These are phyloP conservation scores for Euphrasia arctica DNA, from an alignment of 305 asterid genomes.

Conservation along the genomic window DNA sequence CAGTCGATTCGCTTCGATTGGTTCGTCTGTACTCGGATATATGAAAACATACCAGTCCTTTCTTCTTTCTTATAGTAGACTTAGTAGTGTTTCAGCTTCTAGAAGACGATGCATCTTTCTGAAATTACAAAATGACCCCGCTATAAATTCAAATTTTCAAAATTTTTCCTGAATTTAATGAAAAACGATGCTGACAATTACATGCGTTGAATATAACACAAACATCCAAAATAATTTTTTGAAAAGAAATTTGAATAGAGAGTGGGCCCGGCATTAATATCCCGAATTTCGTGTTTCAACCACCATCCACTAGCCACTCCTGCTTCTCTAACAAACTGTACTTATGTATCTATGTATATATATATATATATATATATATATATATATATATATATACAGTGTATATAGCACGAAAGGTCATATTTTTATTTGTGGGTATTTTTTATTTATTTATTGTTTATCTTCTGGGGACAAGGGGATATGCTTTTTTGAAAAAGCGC, in stretches of 20 bases:
- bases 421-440: neutral
- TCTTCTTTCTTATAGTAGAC: too few species aligned
- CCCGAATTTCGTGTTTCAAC: constrained; percentile 11
- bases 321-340: neutral
- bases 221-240: neutral
- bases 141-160: constrained; percentile 10
- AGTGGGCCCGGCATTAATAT: constrained; percentile 24
- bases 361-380: neutral
- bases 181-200: neutral
- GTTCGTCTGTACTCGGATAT: constrained; percentile 68
- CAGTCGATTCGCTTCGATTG: constrained; percentile 54
- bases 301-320: constrained; percentile 10
- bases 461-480: neutral
- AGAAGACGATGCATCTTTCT: neutral
- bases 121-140: constrained; percentile 2
- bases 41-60: constrained; percentile 22
- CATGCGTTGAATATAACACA: neutral
- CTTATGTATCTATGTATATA: neutral
- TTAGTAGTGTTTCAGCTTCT: neutral
- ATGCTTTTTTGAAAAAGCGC: neutral
- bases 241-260: neutral
- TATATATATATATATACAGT: neutral
- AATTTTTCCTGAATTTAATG: neutral
- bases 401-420: neutral
- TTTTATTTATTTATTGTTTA: too few species aligned